These are phyloP conservation scores for Penstemon newberryi DNA, from an alignment of 257 asterid species.

Conservation along the genomic window DNA sequence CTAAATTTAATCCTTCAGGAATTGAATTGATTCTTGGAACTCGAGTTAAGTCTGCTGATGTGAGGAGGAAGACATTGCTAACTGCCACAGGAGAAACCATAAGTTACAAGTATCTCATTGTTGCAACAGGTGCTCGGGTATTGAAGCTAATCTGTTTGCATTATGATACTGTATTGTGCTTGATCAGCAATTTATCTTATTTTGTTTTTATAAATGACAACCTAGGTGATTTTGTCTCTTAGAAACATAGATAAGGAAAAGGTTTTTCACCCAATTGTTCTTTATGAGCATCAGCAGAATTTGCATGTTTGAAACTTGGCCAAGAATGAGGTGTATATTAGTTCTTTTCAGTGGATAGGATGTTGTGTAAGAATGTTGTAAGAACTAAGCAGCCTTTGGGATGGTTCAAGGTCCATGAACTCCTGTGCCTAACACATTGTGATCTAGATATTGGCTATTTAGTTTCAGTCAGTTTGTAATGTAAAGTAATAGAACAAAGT, in stretches of 20 bases:
- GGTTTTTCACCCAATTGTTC: not conserved
- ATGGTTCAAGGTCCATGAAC: slow-evolving; percentile 1
- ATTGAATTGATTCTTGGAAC: slow-evolving; percentile 88
- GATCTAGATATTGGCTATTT: slow-evolving; percentile 1
- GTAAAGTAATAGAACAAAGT: slow-evolving; percentile 15
- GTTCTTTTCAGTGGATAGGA: not conserved
- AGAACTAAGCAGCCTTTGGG: not conserved
- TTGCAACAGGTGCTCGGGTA: slow-evolving; percentile 99
- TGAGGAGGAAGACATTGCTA: slow-evolving; percentile 76
- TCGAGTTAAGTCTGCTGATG: slow-evolving; percentile 76
- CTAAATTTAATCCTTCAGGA: slow-evolving; percentile 43
- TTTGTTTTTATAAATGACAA: not conserved
- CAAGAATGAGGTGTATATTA: slow-evolving; percentile 5
- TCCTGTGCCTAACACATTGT: not conserved
- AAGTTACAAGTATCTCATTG: slow-evolving; percentile 80
- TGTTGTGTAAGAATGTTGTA: not conserved
- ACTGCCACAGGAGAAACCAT: slow-evolving; percentile 86
- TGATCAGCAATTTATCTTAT: slow-evolving; percentile 20
- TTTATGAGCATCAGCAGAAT: not conserved
- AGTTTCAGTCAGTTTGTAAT: not conserved
- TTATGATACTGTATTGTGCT: slow-evolving; percentile 25
- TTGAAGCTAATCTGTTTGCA: slow-evolving; percentile 34
- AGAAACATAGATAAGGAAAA: not conserved
- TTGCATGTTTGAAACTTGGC: slow-evolving; percentile 3
- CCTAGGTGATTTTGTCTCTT: not conserved